Evolutionary conservation across 179 eudicot species (phyloP).

Genomic region (Corrigiola litoralis): DNA sequence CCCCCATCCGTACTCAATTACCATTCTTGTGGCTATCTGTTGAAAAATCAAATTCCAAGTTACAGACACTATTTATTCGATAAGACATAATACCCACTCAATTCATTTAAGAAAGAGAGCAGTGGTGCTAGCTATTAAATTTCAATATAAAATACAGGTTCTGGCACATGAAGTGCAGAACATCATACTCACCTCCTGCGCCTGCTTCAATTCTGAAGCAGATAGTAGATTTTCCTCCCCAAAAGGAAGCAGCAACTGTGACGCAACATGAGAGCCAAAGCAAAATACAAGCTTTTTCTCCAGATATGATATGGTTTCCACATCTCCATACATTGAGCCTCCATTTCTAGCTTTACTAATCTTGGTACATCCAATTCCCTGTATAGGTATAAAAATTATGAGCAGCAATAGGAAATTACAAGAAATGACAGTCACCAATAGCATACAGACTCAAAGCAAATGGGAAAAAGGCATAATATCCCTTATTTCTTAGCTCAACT

Average conservation of each 20-base stretch:
- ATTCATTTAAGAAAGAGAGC: neutral
- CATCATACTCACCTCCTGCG: slow-evolving; percentile 62
- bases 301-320: slow-evolving; percentile 82
- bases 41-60: neutral
- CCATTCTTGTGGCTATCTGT: slow-evolving; percentile 96
- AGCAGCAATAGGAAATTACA: neutral
- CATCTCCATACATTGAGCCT: slow-evolving; percentile 60
- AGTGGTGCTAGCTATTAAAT: neutral
- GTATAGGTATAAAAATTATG: slow-evolving; percentile 22
- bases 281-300: slow-evolving; percentile 89
- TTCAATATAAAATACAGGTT: neutral
- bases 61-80: neutral
- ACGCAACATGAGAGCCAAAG: slow-evolving; percentile 86
- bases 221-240: slow-evolving; percentile 92
- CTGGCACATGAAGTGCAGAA: neutral
- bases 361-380: slow-evolving; percentile 94
- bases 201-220: slow-evolving; percentile 69
- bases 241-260: slow-evolving; percentile 77
- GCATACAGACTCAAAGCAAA: neutral
- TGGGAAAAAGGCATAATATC: neutral
- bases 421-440: neutral
- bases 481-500: neutral
- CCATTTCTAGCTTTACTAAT: slow-evolving; percentile 65
- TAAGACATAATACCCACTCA: too few relatives aligned
- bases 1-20: slow-evolving; percentile 90